These are phyloP conservation scores for Cyclocybe cylindracea DNA, from an alignment of 768 basidiomycete genomes.

Conservation along the genomic window DNA sequence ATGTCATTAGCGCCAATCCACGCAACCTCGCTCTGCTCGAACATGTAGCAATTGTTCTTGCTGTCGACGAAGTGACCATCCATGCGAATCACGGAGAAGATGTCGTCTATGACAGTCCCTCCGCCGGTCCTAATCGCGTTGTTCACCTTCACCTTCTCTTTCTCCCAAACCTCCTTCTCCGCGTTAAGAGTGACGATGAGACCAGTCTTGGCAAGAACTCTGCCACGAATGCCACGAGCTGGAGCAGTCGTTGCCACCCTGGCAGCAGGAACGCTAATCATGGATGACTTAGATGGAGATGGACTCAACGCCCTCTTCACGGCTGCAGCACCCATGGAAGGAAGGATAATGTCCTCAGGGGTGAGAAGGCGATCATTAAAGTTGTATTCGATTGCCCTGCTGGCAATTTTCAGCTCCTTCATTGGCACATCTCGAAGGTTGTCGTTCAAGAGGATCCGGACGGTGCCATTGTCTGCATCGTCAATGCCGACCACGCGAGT, in stretches of 20 bases:
- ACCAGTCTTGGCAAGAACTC: slow-evolving; percentile 49
- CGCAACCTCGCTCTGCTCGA: slow-evolving; percentile 46
- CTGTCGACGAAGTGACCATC: slow-evolving; percentile 42
- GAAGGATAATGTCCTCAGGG: slow-evolving; percentile 34
- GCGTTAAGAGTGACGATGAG: slow-evolving; percentile 58
- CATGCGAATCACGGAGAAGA: slow-evolving; percentile 56
- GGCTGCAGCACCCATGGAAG: slow-evolving; percentile 37
- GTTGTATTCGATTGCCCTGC: slow-evolving; percentile 45
- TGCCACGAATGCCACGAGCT: slow-evolving; percentile 28
- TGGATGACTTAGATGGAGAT: slow-evolving; percentile 50
- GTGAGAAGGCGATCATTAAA: slow-evolving; percentile 58
- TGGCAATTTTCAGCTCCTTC: slow-evolving; percentile 48
- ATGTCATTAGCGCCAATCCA: slow-evolving; percentile 45
- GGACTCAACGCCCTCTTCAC: slow-evolving; percentile 35
- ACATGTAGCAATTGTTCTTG: slow-evolving; percentile 52
- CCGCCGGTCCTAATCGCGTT: slow-evolving; percentile 48
- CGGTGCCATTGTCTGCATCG: slow-evolving; percentile 25
- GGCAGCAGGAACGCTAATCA: slow-evolving; percentile 34
- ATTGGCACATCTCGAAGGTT: slow-evolving; percentile 34
- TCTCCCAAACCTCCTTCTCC: slow-evolving; percentile 33
- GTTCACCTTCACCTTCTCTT: slow-evolving; percentile 44
- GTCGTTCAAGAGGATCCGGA: slow-evolving; percentile 44
- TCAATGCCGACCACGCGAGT: slow-evolving; percentile 34
- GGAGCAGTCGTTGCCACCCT: no score
- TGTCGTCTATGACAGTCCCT: slow-evolving; percentile 64